A percentile compares a stretch with the other conserved stretches of the same genome.
Conservation (phyloP, 345 rosid species). For the Eucalyptus grandis region DNA sequence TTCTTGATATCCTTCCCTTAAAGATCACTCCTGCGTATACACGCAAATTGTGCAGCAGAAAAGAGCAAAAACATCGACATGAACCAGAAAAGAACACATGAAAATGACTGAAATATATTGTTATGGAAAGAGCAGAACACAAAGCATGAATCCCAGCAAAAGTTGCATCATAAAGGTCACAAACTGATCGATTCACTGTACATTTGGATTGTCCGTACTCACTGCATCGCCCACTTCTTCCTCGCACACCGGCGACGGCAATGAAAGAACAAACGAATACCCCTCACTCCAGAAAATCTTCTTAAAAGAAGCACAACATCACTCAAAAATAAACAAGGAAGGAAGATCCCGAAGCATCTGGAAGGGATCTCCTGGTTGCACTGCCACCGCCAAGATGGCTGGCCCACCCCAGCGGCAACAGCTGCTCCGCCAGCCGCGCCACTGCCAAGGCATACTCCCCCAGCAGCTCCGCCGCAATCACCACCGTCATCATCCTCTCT, state of each 20-base stretch:
- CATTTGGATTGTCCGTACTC: not conserved
- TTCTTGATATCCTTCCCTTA: not conserved
- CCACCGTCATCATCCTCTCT: not conserved
- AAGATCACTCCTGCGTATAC: not conserved
- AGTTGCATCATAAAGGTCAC: not conserved
- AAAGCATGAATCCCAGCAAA: not conserved
- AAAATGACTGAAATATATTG: not conserved
- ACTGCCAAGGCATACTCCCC: not conserved
- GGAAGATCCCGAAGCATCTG: not conserved
- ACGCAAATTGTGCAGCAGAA: not conserved
- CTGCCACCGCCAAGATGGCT: not conserved
- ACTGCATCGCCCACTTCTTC: not conserved
- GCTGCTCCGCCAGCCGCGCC: conserved; percentile 1
- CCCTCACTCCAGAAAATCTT: not conserved
- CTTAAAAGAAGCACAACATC: not conserved
- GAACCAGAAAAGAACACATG: not conserved
- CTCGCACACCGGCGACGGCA: not conserved
- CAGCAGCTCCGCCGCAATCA: conserved; percentile 3
- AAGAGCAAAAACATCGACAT: not conserved
- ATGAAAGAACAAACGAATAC: not conserved
- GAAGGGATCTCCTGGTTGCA: not conserved
- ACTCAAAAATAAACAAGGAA: conserved; percentile 6
- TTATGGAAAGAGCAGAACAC: not conserved
- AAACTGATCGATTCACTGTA: not conserved
- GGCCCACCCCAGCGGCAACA: not conserved